Conservation (phyloP, 352 stramenopile genomes). For the Phytopythium boreale region DNA sequence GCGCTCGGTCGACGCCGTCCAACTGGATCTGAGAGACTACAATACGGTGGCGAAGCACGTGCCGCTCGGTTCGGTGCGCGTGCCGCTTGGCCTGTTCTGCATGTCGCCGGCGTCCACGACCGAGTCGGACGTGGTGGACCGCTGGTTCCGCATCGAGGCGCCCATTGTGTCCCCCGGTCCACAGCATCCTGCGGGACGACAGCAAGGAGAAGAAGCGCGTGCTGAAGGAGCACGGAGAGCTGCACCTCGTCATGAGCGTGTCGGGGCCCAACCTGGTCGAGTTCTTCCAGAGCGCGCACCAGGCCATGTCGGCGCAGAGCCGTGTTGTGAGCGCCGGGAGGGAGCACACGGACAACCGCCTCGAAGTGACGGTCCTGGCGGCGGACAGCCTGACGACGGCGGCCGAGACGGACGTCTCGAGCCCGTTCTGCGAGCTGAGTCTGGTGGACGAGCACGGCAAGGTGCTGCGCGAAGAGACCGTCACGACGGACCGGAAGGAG, state of each 20-base stretch:
- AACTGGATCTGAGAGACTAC: slow-evolving; percentile 63
- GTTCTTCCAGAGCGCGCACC: slow-evolving; percentile 51
- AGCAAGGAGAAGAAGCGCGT: slow-evolving; percentile 37
- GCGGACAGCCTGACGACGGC: slow-evolving; percentile 50
- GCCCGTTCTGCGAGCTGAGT: slow-evolving; percentile 61
- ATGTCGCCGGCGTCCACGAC: slow-evolving; percentile 57
- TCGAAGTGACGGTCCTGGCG: slow-evolving; percentile 58
- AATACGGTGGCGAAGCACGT: slow-evolving; percentile 49
- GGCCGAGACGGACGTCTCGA: slow-evolving; percentile 59
- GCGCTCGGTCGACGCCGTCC: slow-evolving; percentile 44
- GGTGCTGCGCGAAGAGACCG: slow-evolving; percentile 45
- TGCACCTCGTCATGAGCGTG: slow-evolving; percentile 65
- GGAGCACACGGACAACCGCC: slow-evolving; percentile 66
- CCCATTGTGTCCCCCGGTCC: slow-evolving; percentile 15
- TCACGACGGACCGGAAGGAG: slow-evolving; percentile 49
- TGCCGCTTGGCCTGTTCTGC: slow-evolving; percentile 59
- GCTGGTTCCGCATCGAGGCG: slow-evolving; percentile 62
- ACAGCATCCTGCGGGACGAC: slow-evolving; percentile 13
- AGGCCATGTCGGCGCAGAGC: slow-evolving; percentile 30
- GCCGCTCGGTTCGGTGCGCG: slow-evolving; percentile 50
- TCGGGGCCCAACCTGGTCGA: slow-evolving; percentile 57
- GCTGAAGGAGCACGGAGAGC: slow-evolving; percentile 47
- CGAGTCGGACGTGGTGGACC: slow-evolving; percentile 59
- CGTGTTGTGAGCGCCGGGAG: slow-evolving; percentile 39
- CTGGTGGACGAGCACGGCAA: slow-evolving; percentile 52